Percentiles rank a stretch among this genome's conserved stretches.
Evolutionary conservation across 495 filamentous ascomycete species (phyloP).

Genomic region (Xylaria grammica): DNA sequence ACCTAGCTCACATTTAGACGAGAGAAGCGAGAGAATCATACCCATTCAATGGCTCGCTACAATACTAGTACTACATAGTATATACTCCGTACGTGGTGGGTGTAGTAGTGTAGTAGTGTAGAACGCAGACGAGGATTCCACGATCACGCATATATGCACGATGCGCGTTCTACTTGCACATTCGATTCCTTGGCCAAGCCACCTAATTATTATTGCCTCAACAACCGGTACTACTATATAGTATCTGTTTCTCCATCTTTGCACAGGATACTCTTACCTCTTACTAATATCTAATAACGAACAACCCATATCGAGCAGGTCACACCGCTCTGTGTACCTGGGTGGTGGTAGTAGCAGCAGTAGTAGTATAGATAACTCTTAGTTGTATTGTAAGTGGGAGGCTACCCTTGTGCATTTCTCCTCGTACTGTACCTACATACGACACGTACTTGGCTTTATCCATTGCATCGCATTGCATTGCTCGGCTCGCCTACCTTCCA

Average conservation of each 20-base stretch:
- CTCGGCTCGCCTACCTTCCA: slow-evolving; percentile 14
- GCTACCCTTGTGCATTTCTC: not conserved
- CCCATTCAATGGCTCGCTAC: no score
- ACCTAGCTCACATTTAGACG: no score
- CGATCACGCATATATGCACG: slow-evolving; percentile 12
- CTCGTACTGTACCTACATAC: not conserved
- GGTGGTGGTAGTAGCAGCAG: no score
- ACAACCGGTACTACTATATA: not conserved
- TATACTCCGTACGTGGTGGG: no score
- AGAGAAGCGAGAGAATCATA: no score
- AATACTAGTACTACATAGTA: no score
- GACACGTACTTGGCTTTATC: slow-evolving; percentile 1
- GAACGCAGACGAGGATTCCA: slow-evolving; percentile 3
- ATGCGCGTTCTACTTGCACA: not conserved
- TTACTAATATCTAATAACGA: not conserved
- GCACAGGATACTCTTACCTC: not conserved
- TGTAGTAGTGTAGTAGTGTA: slow-evolving; percentile 12
- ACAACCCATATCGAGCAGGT: not conserved
- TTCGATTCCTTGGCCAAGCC: slow-evolving; percentile 17
- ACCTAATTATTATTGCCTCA: not conserved
- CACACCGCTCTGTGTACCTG: not conserved
- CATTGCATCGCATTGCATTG: slow-evolving; percentile 7
- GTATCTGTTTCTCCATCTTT: not conserved
- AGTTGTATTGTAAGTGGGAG: no score
- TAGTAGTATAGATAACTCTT: no score